Evolutionary conservation across 768 basidiomycete genomes (phyloP).

Genomic region (Pleurotus cornucopiae): DNA sequence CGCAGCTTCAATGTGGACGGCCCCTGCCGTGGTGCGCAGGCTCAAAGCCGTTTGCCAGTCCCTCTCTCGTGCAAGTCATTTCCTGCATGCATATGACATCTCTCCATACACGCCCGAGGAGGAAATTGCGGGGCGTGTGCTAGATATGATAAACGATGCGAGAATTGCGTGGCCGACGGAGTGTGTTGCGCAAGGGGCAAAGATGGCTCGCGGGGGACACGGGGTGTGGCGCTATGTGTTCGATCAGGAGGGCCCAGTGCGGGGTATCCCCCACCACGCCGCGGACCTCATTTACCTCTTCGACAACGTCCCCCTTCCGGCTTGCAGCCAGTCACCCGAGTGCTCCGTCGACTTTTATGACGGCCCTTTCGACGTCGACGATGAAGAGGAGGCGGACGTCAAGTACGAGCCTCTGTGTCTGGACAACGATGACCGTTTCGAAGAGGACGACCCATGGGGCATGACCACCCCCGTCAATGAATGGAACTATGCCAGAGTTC

Average conservation of each 20-base stretch:
- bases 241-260: conserved; percentile 72
- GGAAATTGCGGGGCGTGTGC: conserved; percentile 61
- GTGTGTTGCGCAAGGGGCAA: conserved; percentile 48
- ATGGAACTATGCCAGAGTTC: conserved; percentile 61
- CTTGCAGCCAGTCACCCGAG: conserved; percentile 17
- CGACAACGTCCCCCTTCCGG: conserved; percentile 64
- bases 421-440: conserved; percentile 14
- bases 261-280: conserved; percentile 63
- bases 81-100: conserved; percentile 74
- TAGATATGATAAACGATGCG: conserved; percentile 75
- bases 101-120: conserved; percentile 54
- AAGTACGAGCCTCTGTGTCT: conserved; percentile 20
- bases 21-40: conserved; percentile 56
- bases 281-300: conserved; percentile 77
- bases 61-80: conserved; percentile 51
- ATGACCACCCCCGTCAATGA: conserved; percentile 53
- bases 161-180: conserved; percentile 78
- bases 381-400: conserved; percentile 27
- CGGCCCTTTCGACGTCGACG: conserved; percentile 30
- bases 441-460: conserved; percentile 40
- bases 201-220: conserved; percentile 45
- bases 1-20: conserved; percentile 59
- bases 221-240: conserved; percentile 81
- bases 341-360: conserved; percentile 23
- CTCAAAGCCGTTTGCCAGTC: conserved; percentile 75